Base-by-base conservation (phyloP, 306 rosid species). In the Benincasa hispida region DNA sequence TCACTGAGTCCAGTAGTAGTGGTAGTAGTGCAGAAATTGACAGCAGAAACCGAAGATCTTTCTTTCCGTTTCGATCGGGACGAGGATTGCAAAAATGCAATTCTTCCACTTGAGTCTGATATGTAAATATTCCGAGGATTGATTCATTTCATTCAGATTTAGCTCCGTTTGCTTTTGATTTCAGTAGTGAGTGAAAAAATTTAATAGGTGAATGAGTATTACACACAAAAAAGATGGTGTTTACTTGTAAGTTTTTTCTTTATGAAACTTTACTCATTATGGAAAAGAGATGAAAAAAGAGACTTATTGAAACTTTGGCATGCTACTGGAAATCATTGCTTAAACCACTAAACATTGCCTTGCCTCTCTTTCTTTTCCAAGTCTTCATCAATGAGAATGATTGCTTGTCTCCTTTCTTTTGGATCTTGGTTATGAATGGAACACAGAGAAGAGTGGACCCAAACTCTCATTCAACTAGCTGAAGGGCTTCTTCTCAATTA, bases 21-120 rank as follows among this genome's bases (percentile, higher is more conserved):
- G 65, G 80, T 82, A 6, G 12, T 72, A 12, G 19, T 72, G 58
- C n/a, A 75, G 68, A 74, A 54, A 30, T 19, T 32, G 78, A 73
- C 62, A 81, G 85, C 79, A 54, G 42, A 50, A 45, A 62, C n/a
- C 34, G 83, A 83, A 91, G 82, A 83, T 81, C 87, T 4, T 84
- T 91, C 81, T 41, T 87, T 80, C 74, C 90, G 81, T 47, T 87
- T 86, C 79, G 79, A 83, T 48, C 78, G 51, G 76, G 88, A 21
- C 72, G 72, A 59, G 88, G 85, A 65, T n/a, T 87, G 82, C 17
- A 80, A 76, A 83, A 80, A 62, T 79, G 55, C 79, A 41, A 19
- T 76, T 76, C 79, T 76, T 41, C 79, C 79, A 10, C 70, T 76
- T 41, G 70, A 76, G 45, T 76, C 67, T 56, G 78, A 75, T 54